A percentile compares a stretch with the other conserved stretches of the same genome.
phyloP scores from a whole-genome alignment of 352 stramenopile genomes.

The Pythium plurisporium region DNA sequence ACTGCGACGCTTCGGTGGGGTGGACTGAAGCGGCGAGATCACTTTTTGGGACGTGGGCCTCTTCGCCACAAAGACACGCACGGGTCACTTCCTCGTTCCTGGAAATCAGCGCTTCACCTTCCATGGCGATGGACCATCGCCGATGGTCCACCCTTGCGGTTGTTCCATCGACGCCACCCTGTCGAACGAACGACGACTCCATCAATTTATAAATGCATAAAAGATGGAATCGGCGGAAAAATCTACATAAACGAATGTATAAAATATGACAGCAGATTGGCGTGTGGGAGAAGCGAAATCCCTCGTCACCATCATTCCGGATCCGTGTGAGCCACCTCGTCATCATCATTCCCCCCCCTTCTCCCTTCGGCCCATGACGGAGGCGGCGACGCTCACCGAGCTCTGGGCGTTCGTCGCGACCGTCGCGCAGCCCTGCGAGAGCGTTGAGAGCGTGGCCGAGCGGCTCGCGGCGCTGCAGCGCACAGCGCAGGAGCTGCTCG shows the following conservation, averaged over 20 bases:
- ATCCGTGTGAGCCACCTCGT: neutral
- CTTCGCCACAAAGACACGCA: too few species aligned
- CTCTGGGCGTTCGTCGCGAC: conserved; percentile 54
- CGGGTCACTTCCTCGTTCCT: too few species aligned
- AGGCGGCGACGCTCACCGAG: conserved; percentile 10
- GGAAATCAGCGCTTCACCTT: too few species aligned
- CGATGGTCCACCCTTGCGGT: too few species aligned
- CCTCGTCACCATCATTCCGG: conserved; percentile 1
- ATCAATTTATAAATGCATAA: too few species aligned
- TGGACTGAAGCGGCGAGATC: too few species aligned
- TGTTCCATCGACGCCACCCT: too few species aligned
- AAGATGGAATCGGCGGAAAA: too few species aligned
- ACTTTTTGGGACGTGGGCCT: too few species aligned
- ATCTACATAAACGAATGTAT: neutral
- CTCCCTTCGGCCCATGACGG: neutral
- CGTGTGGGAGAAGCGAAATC: neutral
- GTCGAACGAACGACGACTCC: too few species aligned
- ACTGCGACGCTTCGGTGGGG: too few species aligned
- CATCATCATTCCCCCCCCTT: neutral
- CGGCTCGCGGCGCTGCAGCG: conserved; percentile 26
- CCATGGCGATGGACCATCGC: too few species aligned
- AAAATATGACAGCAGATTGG: neutral
- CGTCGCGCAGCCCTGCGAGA: conserved; percentile 10
- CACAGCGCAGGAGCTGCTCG: conserved; percentile 33
- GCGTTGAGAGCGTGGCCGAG: conserved; percentile 8